Percentiles rank a stretch among this genome's conserved stretches.
Evolutionary conservation across 169 alveolate species (phyloP).

Genomic region (Plasmodium chabaudi): DNA sequence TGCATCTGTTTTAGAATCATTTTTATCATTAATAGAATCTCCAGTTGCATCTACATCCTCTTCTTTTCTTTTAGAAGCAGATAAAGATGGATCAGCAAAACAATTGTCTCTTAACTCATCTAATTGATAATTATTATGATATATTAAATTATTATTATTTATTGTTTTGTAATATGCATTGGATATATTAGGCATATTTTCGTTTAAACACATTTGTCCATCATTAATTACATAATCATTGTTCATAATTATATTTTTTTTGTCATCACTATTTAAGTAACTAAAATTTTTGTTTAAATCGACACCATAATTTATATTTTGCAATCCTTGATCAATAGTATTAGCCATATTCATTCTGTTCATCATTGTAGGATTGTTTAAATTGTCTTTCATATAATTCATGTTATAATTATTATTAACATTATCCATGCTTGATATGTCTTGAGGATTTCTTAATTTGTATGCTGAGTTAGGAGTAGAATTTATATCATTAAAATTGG

Average conservation of each 20-base stretch:
- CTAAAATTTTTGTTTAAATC: not conserved
- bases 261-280: not conserved
- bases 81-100: no score
- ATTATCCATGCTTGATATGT: not conserved
- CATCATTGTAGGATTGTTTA: not conserved
- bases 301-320: not conserved
- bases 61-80: no score
- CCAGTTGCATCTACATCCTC: not conserved
- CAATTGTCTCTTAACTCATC: no score
- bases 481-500: not conserved
- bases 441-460: not conserved
- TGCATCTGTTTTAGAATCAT: not conserved
- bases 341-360: not conserved
- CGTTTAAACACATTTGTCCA: no score
- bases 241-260: not conserved
- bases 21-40: not conserved
- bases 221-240: no score
- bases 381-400: not conserved
- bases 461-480: not conserved
- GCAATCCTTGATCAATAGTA: not conserved
- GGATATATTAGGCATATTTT: no score
- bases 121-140: no score
- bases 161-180: no score
- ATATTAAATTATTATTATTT: no score
- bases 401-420: not conserved